A percentile compares a stretch with the other conserved stretches of the same genome.
phyloP scores from a whole-genome alignment of 305 asterid species.

The Solanum chacoense region DNA sequence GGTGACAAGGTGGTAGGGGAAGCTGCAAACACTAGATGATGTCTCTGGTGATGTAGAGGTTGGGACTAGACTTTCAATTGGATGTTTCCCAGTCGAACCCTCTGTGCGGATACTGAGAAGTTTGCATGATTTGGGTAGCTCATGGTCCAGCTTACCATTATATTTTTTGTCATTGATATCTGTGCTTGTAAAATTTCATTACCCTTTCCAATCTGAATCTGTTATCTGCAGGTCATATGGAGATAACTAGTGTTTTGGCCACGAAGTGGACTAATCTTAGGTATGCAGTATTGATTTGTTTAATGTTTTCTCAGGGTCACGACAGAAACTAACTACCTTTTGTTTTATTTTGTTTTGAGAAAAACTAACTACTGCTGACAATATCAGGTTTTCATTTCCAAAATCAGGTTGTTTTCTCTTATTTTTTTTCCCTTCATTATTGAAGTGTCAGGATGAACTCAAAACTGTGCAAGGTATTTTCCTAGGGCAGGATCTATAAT shows the following conservation, averaged over 20 bases:
- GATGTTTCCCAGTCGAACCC: background rate
- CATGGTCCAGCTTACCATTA: conserved; percentile 3
- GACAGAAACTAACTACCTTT: background rate
- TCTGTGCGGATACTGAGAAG: background rate
- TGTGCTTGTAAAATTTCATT: conserved; percentile 6
- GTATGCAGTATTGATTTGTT: conserved; percentile 21
- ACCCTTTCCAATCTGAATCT: conserved; percentile 22
- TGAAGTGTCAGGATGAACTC: background rate
- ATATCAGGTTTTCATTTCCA: background rate
- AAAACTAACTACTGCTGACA: background rate
- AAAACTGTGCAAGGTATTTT: background rate
- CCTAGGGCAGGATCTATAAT: background rate
- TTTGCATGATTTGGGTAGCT: background rate
- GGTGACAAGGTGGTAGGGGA: background rate
- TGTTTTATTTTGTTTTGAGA: background rate
- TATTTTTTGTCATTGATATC: conserved; percentile 8
- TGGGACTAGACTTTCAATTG: background rate
- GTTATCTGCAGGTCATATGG: conserved; percentile 32
- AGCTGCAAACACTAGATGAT: background rate
- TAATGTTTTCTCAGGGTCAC: background rate
- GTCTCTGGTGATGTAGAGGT: background rate
- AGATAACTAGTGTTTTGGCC: conserved; percentile 25
- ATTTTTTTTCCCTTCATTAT: background rate
- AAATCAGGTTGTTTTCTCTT: background rate
- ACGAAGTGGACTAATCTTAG: conserved; percentile 17